These are phyloP conservation scores for Penicillium nordicum DNA, from an alignment of 2,329 filamentous ascomycete species.

Conservation along the genomic window DNA sequence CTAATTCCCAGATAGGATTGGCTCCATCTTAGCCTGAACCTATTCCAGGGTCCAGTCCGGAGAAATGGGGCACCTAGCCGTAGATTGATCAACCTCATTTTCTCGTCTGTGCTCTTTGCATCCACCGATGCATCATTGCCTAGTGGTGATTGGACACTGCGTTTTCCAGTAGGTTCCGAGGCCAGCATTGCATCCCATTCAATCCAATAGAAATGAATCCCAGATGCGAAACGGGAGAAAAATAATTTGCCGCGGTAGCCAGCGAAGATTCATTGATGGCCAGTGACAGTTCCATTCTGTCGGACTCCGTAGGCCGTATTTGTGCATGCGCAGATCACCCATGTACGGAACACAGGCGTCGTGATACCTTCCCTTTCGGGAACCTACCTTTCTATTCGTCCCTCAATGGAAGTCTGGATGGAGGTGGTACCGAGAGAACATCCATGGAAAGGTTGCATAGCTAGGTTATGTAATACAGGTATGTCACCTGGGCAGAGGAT, in stretches of 20 bases:
- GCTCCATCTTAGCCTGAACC: not conserved
- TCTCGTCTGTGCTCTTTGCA: not conserved
- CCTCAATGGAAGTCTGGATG: too few relatives aligned
- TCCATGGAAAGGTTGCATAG: too few relatives aligned
- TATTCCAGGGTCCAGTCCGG: not conserved
- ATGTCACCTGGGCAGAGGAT: too few relatives aligned
- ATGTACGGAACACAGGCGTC: too few relatives aligned
- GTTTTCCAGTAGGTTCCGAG: not conserved
- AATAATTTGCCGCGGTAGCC: not conserved
- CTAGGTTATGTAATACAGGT: too few relatives aligned
- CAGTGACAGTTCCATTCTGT: not conserved
- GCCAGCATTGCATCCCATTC: too few relatives aligned
- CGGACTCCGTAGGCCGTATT: not conserved
- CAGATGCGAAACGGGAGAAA: not conserved
- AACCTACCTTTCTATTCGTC: too few relatives aligned
- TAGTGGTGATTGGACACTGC: not conserved
- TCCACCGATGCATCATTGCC: not conserved
- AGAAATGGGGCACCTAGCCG: not conserved
- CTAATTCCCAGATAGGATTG: not conserved
- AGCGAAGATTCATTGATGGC: not conserved
- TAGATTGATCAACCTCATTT: not conserved
- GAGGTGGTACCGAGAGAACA: too few relatives aligned
- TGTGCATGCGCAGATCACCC: not conserved
- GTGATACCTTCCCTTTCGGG: too few relatives aligned
- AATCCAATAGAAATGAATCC: not conserved